Conservation (phyloP, 2,329 filamentous ascomycete species). For the Venturia pyrina region DNA sequence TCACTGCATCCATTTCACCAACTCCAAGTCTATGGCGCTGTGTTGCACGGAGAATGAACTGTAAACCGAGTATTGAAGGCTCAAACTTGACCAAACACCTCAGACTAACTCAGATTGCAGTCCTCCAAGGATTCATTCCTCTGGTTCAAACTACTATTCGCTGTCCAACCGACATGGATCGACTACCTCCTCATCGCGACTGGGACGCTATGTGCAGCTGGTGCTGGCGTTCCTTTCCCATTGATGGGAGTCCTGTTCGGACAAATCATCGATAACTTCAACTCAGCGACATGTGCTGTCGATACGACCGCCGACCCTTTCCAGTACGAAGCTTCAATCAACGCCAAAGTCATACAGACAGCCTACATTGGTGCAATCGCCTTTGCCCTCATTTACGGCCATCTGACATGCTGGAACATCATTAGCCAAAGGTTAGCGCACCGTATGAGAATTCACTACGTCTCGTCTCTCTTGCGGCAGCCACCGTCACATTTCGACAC, state of each 20-base stretch:
- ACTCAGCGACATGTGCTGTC: constrained; percentile 42
- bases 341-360: constrained; percentile 49
- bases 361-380: constrained; percentile 55
- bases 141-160: constrained; percentile 9
- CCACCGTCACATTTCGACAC: constrained; percentile 56
- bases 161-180: constrained; percentile 12
- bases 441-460: constrained; percentile 51
- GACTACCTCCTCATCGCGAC: constrained; percentile 25
- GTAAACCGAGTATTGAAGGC: not conserved
- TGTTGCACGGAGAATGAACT: not conserved
- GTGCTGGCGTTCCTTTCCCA: constrained; percentile 51
- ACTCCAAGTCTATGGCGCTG: not conserved
- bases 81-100: not conserved
- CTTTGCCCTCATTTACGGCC: constrained; percentile 54
- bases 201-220: constrained; percentile 39
- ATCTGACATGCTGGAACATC: constrained; percentile 55
- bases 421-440: constrained; percentile 54
- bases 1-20: not conserved
- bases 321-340: constrained; percentile 35
- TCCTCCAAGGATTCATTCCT: not conserved
- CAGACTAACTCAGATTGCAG: not conserved
- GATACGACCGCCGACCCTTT: constrained; percentile 18
- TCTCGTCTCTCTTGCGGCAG: constrained; percentile 48
- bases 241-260: constrained; percentile 56
- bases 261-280: constrained; percentile 52